phyloP scores from a whole-genome alignment of 192 early-diverging fungal genomes.

The Coemansia sp. region DNA sequence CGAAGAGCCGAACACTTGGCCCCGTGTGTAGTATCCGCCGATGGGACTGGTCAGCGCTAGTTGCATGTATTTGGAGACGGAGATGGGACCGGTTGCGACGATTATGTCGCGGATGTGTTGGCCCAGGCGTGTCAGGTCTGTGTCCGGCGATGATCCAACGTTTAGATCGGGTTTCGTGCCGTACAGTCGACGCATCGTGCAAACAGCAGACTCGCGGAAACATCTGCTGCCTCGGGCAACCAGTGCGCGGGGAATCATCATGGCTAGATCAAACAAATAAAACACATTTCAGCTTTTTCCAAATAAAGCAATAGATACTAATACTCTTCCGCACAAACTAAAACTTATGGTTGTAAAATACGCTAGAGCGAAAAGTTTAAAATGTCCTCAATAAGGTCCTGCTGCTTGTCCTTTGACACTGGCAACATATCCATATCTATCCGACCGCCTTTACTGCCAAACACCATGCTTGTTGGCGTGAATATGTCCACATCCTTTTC shows the following conservation, averaged over 20 bases:
- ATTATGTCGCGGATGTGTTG: constrained; percentile 61
- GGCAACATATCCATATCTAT: not conserved
- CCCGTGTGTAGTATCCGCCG: constrained; percentile 91
- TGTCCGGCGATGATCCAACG: not conserved
- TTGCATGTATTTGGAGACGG: constrained; percentile 86
- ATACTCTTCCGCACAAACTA: no score
- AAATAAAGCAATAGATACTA: no score
- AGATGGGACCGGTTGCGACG: constrained; percentile 65
- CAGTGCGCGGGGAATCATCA: not conserved
- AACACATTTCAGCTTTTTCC: no score
- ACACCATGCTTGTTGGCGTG: constrained; percentile 15
- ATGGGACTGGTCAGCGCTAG: constrained; percentile 81
- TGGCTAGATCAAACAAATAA: not conserved
- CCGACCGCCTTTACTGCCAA: not conserved
- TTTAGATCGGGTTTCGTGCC: not conserved
- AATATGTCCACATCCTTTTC: constrained; percentile 47
- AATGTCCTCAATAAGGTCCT: constrained; percentile 40
- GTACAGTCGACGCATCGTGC: not conserved
- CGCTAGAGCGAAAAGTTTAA: constrained; percentile 18
- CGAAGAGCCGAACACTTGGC: constrained; percentile 83
- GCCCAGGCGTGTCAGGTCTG: constrained; percentile 35
- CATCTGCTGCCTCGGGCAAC: not conserved
- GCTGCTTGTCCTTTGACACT: not conserved
- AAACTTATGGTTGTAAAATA: not conserved
- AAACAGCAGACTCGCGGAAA: not conserved